Conservation (phyloP, 768 basidiomycete species). For the Gloeostereum incarnatum region DNA sequence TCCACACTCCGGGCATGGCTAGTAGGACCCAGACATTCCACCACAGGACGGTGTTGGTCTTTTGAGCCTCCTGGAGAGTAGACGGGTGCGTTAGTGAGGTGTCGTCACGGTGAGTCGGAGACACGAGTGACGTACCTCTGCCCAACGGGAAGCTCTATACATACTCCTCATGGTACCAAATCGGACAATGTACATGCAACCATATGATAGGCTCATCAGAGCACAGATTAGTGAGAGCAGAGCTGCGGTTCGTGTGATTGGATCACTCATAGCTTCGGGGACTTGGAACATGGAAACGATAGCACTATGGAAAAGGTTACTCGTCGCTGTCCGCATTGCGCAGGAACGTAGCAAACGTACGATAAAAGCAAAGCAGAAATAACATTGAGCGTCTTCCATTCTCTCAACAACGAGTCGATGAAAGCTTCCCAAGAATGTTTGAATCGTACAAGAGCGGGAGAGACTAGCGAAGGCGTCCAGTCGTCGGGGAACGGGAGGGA, state of each 20-base stretch:
- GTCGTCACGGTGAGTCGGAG: not conserved
- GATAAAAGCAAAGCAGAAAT: slow-evolving; percentile 34
- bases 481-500: slow-evolving; percentile 24
- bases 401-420: slow-evolving; percentile 41
- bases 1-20: slow-evolving; percentile 42
- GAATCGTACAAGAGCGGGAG: slow-evolving; percentile 41
- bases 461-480: slow-evolving; percentile 28
- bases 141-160: slow-evolving; percentile 47
- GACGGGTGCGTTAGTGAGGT: not conserved
- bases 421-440: slow-evolving; percentile 48
- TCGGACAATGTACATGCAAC: slow-evolving; percentile 46
- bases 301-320: slow-evolving; percentile 21
- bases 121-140: slow-evolving; percentile 39
- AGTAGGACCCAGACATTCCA: slow-evolving; percentile 52
- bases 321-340: not conserved
- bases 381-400: slow-evolving; percentile 53
- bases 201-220: slow-evolving; percentile 41
- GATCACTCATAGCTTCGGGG: slow-evolving; percentile 27
- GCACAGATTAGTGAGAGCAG: slow-evolving; percentile 40
- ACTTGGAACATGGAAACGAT: slow-evolving; percentile 45
- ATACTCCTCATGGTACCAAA: slow-evolving; percentile 49
- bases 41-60: slow-evolving; percentile 11
- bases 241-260: slow-evolving; percentile 39
- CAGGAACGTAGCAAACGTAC: slow-evolving; percentile 4
- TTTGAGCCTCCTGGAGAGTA: slow-evolving; percentile 33